Evolutionary conservation across 2,329 filamentous ascomycete genomes (phyloP).

Genomic region (Blastomyces parvus): DNA sequence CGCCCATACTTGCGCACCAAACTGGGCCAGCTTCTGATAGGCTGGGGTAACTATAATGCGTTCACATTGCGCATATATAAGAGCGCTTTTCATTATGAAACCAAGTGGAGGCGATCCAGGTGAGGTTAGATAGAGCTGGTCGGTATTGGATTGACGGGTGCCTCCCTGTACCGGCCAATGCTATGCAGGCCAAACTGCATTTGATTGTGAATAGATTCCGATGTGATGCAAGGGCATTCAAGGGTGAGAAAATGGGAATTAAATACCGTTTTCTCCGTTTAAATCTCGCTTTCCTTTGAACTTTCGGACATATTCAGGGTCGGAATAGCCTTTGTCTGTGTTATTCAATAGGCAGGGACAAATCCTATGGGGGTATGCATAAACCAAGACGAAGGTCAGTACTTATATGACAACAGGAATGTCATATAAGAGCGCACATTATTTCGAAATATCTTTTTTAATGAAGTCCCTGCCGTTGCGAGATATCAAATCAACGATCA

Average conservation of each 20-base stretch:
- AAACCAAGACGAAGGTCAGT: too few species aligned
- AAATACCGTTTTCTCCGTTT: neutral
- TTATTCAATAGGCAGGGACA: too few species aligned
- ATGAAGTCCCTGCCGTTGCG: too few species aligned
- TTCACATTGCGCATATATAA: neutral
- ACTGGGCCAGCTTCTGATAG: neutral
- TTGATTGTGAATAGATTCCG: neutral
- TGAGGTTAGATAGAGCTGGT: too few species aligned
- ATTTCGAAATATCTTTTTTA: too few species aligned
- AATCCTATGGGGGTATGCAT: too few species aligned
- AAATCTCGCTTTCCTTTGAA: neutral
- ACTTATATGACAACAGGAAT: too few species aligned
- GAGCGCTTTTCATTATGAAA: neutral
- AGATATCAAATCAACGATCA: too few species aligned
- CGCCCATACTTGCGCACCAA: constrained; percentile 5
- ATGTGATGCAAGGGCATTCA: neutral
- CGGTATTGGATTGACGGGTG: too few species aligned
- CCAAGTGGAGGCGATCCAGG: too few species aligned
- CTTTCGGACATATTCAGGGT: neutral
- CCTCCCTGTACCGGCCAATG: neutral
- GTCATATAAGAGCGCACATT: too few species aligned
- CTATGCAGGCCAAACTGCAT: neutral
- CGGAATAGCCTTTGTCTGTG: neutral
- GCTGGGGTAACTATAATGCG: neutral
- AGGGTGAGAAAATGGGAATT: neutral